Percentiles rank a stretch among this genome's conserved stretches.
These are phyloP conservation scores for Dimocarpus longan DNA, from an alignment of 345 rosid species.

Conservation along the genomic window DNA sequence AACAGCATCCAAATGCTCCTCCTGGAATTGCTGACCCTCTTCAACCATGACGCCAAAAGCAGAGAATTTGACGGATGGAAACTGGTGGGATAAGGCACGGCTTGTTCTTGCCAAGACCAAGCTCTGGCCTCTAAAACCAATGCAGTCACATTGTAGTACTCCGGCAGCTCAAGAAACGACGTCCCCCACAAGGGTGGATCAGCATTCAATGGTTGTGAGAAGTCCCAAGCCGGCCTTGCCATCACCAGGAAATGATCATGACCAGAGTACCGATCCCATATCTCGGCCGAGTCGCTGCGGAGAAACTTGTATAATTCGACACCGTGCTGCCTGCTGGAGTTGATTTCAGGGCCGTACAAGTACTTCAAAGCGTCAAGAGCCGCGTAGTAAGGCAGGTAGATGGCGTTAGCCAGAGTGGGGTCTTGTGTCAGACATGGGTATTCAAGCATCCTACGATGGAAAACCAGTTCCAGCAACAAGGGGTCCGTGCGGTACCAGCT, in stretches of 20 bases:
- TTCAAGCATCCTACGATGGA: conserved; percentile 85
- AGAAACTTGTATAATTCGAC: conserved; percentile 60
- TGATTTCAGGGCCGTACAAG: conserved; percentile 73
- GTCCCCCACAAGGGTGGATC: conserved; percentile 97
- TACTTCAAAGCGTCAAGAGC: conserved; percentile 76
- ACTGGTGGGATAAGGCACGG: conserved; percentile 88
- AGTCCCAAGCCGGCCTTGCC: conserved; percentile 97
- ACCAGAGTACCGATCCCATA: conserved; percentile 65
- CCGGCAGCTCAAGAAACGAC: conserved; percentile 75
- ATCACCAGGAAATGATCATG: conserved; percentile 85
- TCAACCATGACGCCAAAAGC: conserved; percentile 69
- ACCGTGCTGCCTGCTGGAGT: conserved; percentile 73
- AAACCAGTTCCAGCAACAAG: conserved; percentile 67
- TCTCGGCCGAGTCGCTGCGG: conserved; percentile 38
- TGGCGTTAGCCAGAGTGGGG: conserved; percentile 65
- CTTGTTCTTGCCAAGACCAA: conserved; percentile 96
- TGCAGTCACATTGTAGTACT: conserved; percentile 76
- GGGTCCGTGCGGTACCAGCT: conserved; percentile 92
- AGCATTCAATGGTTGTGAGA: conserved; percentile 64
- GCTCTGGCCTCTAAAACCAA: conserved; percentile 65
- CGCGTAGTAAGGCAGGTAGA: conserved; percentile 84
- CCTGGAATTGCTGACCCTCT: conserved; percentile 54
- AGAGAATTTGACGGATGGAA: conserved; percentile 77
- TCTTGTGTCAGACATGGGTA: conserved; percentile 84
- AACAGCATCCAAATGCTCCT: conserved; percentile 68